Percentiles rank a stretch among this genome's conserved stretches.
These are phyloP conservation scores for Borovskyia barvae DNA, from an alignment of 208 protist species.

Conservation along the genomic window DNA sequence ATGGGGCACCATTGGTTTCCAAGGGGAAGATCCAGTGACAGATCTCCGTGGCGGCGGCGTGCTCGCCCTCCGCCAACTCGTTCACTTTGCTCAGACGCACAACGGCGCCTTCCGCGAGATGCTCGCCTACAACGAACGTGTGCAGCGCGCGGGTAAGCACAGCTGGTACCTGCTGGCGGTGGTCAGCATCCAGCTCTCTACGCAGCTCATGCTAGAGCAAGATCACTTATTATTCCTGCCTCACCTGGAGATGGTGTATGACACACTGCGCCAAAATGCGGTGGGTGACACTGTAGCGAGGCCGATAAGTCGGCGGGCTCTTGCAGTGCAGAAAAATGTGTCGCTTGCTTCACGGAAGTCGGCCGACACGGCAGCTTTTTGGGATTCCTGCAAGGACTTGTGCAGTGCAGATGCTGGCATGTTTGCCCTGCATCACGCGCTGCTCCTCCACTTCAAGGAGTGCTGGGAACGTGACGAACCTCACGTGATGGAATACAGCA, in stretches of 20 bases:
- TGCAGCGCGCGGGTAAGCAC: conserved; percentile 30
- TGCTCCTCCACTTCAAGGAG: conserved; percentile 77
- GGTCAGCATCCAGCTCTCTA: conserved; percentile 84
- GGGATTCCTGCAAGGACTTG: conserved; percentile 10
- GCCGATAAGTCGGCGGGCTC: conserved; percentile 7
- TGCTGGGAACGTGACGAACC: conserved; percentile 81
- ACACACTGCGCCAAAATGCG: conserved; percentile 39
- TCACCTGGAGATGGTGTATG: conserved; percentile 75
- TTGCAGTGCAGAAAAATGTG: conserved; percentile 16
- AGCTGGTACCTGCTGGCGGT: conserved; percentile 85
- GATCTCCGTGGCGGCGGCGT: conserved; percentile 88
- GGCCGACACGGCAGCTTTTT: conserved; percentile 16
- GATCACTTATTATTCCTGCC: conserved; percentile 46
- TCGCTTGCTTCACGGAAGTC: not conserved
- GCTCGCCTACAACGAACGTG: conserved; percentile 68
- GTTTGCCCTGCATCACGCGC: conserved; percentile 67
- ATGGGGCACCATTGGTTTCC: conserved; percentile 86
- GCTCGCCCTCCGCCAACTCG: conserved; percentile 69
- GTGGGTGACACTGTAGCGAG: conserved; percentile 16
- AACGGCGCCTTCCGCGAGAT: conserved; percentile 55
- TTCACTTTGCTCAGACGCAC: conserved; percentile 79
- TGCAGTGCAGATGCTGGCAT: conserved; percentile 64
- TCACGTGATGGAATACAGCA: conserved; percentile 85
- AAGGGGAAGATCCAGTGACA: conserved; percentile 83
- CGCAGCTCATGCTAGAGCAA: conserved; percentile 62